Evolutionary conservation across 495 filamentous ascomycete species (phyloP).

Genomic region (Neurospora sp.): DNA sequence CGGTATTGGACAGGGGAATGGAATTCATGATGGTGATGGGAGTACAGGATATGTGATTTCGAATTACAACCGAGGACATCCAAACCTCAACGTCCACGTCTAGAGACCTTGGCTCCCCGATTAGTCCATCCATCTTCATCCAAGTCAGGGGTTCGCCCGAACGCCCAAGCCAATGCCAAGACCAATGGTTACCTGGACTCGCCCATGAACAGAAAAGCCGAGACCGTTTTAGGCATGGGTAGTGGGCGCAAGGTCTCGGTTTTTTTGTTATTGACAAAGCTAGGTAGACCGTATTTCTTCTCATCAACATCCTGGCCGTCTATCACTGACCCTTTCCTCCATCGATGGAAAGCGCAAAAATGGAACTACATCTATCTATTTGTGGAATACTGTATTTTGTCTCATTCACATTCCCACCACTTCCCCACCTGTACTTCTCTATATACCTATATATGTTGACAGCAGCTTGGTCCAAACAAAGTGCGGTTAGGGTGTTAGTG

Average conservation of each 20-base stretch:
- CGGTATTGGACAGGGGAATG: background rate
- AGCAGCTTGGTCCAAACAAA: too few relatives aligned
- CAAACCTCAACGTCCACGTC: background rate
- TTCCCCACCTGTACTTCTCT: too few relatives aligned
- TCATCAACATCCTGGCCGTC: background rate
- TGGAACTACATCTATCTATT: background rate
- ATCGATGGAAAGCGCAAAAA: background rate
- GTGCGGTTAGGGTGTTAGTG: too few relatives aligned
- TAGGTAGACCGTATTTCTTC: background rate
- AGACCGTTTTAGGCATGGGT: too few relatives aligned
- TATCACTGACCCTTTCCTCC: background rate
- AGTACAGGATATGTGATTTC: background rate
- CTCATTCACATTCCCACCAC: background rate
- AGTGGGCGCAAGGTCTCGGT: too few relatives aligned
- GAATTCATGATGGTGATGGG: background rate
- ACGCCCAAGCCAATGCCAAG: background rate
- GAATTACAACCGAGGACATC: too few relatives aligned
- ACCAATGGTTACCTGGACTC: background rate
- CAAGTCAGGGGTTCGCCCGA: background rate
- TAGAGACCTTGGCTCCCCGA: background rate
- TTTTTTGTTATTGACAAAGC: too few relatives aligned
- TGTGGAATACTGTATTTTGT: background rate
- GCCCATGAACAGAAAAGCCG: too few relatives aligned
- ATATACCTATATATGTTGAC: too few relatives aligned
- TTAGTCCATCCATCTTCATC: background rate